phyloP scores from a whole-genome alignment of 148 eudicot genomes.

The Nyssa sinensis region DNA sequence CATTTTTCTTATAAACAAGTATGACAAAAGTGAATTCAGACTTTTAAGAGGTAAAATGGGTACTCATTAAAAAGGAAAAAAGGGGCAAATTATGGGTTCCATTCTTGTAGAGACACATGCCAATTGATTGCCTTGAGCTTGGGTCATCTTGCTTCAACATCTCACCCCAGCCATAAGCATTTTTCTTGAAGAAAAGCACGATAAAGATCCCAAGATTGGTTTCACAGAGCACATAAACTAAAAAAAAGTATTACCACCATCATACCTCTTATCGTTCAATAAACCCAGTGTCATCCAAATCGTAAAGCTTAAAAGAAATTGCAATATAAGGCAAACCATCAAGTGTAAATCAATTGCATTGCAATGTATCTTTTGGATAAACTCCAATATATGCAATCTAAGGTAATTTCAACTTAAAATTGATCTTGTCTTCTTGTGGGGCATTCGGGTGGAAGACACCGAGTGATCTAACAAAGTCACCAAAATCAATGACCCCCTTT shows the following conservation, averaged over 20 bases:
- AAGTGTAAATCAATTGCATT: background rate
- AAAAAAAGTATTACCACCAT: background rate
- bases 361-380: background rate
- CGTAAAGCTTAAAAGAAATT: conserved; percentile 92
- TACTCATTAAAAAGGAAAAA: no score
- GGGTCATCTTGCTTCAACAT: background rate
- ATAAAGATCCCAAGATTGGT: background rate
- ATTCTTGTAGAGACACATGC: no score
- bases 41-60: no score
- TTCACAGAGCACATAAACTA: background rate
- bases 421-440: conserved; percentile 77
- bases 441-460: conserved; percentile 91
- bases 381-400: background rate
- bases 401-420: conserved; percentile 46
- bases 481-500: conserved; percentile 91
- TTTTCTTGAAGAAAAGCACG: background rate
- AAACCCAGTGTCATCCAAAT: conserved; percentile 81
- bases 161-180: background rate
- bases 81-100: no score
- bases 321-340: conserved; percentile 25
- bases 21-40: no score
- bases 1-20: no score
- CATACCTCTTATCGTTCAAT: conserved; percentile 93
- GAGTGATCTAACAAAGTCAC: conserved; percentile 81
- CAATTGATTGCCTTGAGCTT: no score